Conservation (phyloP, 2,329 filamentous ascomycete genomes). For the Magnaporthiopsis incrustans region DNA sequence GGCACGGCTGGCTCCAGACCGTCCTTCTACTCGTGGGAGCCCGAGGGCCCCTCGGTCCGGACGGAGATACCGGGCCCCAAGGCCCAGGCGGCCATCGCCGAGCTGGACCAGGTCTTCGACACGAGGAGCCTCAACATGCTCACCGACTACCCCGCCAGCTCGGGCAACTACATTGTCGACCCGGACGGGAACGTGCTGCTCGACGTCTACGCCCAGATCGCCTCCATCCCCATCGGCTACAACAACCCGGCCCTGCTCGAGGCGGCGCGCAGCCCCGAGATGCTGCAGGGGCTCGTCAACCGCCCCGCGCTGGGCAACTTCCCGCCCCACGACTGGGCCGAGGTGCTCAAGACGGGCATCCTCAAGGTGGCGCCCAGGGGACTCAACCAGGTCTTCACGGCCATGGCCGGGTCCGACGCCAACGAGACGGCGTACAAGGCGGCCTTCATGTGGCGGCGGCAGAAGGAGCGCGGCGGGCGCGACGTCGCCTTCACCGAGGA, state of each 20-base stretch:
- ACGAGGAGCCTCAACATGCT: constrained; percentile 81
- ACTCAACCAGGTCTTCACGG: constrained; percentile 83
- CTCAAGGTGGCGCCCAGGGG: constrained; percentile 78
- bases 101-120: constrained; percentile 75
- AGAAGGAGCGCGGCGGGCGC: constrained; percentile 70
- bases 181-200: constrained; percentile 63
- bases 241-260: constrained; percentile 73
- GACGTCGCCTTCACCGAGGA: constrained; percentile 71
- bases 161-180: constrained; percentile 75
- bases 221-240: constrained; percentile 86
- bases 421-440: constrained; percentile 95
- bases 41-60: constrained; percentile 43
- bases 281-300: constrained; percentile 77
- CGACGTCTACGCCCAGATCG: constrained; percentile 86
- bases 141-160: constrained; percentile 63
- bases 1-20: constrained; percentile 15
- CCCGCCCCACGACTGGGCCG: constrained; percentile 75
- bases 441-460: constrained; percentile 86
- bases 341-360: constrained; percentile 70
- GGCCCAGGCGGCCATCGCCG: constrained; percentile 58
- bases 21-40: constrained; percentile 32
- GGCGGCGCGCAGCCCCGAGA: constrained; percentile 66
- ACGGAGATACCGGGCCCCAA: constrained; percentile 67
- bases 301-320: constrained; percentile 87
- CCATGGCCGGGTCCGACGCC: constrained; percentile 80